phyloP scores from a whole-genome alignment of 441 rosid genomes.

The Cnidoscolus chayamansa region DNA sequence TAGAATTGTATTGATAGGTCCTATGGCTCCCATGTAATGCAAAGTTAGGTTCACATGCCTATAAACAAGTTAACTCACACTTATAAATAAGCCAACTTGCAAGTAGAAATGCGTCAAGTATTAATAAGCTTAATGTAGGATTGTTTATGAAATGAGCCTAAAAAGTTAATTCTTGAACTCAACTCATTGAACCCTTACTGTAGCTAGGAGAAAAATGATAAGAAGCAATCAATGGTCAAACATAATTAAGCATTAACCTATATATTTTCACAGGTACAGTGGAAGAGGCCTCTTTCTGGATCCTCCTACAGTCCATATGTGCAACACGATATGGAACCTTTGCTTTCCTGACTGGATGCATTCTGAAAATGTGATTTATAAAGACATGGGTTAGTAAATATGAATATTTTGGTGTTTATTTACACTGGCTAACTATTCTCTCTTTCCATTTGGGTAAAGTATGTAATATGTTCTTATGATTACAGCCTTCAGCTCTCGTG shows the following conservation, averaged over 20 bases:
- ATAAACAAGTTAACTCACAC: no score
- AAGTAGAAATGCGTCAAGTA: no score
- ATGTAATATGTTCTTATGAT: constrained; percentile 23
- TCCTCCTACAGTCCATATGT: constrained; percentile 75
- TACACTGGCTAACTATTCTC: constrained; percentile 3
- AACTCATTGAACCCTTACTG: neutral
- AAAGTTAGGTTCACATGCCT: no score
- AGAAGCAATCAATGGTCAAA: neutral
- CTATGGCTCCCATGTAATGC: no score
- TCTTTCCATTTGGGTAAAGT: constrained; percentile 17
- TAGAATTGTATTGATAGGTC: no score
- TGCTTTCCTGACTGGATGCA: constrained; percentile 55
- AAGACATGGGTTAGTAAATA: constrained; percentile 42
- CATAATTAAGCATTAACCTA: neutral
- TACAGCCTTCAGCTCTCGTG: constrained; percentile 66
- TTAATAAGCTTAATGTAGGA: no score
- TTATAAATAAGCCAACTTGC: no score
- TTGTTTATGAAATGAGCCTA: no score
- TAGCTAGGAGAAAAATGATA: neutral
- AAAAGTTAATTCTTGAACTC: no score
- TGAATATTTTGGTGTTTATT: neutral
- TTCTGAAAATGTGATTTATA: constrained; percentile 26
- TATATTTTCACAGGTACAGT: constrained; percentile 56
- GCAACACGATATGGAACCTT: constrained; percentile 58
- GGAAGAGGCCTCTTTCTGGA: constrained; percentile 92